Evolutionary conservation across 2,329 filamentous ascomycete genomes (phyloP), one percentile per base, ranked within the genome.

Genomic region (Aspergillus sp.): DNA sequence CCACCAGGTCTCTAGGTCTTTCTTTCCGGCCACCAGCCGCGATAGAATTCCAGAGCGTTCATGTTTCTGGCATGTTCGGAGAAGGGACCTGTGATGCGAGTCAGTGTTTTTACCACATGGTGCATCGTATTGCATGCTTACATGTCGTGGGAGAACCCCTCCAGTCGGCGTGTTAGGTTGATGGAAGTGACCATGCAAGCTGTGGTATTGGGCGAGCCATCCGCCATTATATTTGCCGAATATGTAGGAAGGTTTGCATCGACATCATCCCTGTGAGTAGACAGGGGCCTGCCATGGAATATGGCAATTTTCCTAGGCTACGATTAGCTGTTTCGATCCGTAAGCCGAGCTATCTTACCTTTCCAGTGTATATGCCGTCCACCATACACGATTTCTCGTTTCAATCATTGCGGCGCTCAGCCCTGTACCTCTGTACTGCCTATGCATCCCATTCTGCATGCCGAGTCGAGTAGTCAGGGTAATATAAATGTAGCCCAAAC

Each of bases 391-490:
- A 62, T 81, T 82, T 15, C 81, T 71, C 4, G 73, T 79, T 66
- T 82, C 81, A 14, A 78, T 73, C 64, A 68, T 67, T 14, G 70
- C 70, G 8, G 74, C 68, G 48, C 76, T 76, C 31, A 80, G 73
- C 0, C 71, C 75, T n/a, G 73, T 71, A 9, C 73, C 75, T 0
- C 72, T 68, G 59, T 76, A 80, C 52, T 72, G 78, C 33, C 81
- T 73, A 59, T 84, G 81, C 81, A 84, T 81, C 4, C 81, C 82
- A 60, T 83, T 83, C 57, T 82, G 80, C 39, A 83, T 81, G 2
- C 78, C 81, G 35, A 84, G 70, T 45, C 81, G 81, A 49, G 82
- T 71, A 0, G 79, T 78, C 4, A 84, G 67, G 15, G 79, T 80
- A 8, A 83, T 65, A 54, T 84, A 84, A 4, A 79, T 80, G 59